Evolutionary conservation across 345 rosid species (phyloP).

Genomic region (Eucalyptus caleyi): DNA sequence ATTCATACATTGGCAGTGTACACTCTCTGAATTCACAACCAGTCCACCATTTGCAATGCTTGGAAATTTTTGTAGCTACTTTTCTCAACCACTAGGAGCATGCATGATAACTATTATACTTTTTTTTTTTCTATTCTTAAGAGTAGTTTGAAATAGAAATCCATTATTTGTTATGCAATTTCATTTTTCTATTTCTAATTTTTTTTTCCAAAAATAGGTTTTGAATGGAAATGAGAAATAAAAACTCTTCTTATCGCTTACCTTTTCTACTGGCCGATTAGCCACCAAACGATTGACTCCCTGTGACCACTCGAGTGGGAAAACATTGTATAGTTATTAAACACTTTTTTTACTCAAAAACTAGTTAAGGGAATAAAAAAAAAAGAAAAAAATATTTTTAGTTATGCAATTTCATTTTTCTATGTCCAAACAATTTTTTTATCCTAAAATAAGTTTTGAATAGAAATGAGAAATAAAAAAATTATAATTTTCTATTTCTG

Average conservation of each 20-base stretch:
- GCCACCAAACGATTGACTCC: fast-evolving
- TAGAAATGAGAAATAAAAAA: no score
- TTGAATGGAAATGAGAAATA: not conserved
- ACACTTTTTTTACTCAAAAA: fast-evolving
- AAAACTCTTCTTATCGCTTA: not conserved
- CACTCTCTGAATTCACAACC: no score
- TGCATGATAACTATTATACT: fast-evolving
- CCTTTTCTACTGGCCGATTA: fast-evolving
- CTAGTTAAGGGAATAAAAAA: fast-evolving
- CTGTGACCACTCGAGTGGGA: fast-evolving
- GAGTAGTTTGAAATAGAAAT: not conserved
- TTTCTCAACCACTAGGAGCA: not conserved
- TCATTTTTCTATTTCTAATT: not conserved
- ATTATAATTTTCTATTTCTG: no score
- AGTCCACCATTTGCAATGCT: not conserved
- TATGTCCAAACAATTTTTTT: no score
- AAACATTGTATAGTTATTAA: not conserved
- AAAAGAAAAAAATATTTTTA: no score
- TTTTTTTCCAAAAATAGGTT: not conserved
- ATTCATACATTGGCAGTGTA: not conserved
- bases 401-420: no score
- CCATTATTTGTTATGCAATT: not conserved
- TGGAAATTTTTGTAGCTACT: not conserved
- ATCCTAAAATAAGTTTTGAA: no score
- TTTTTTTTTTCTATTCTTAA: not conserved